Evolutionary conservation across 352 stramenopile genomes (phyloP), one percentile per base, ranked within the genome.

Genomic region (Phytopythium vexans): DNA sequence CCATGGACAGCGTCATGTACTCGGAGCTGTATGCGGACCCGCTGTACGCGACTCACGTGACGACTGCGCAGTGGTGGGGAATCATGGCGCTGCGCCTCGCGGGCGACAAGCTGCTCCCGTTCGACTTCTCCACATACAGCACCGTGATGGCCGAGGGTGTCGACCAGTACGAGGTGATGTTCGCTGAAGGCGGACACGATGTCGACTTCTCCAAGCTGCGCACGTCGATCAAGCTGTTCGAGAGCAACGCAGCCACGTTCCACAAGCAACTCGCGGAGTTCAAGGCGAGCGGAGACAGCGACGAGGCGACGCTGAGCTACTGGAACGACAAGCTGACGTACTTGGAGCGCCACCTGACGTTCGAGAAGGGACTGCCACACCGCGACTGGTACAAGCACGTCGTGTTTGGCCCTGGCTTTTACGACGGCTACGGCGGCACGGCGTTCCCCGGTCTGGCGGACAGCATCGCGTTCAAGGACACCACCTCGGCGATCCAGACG

Each of bases 1-100:
- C 86, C 16, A 95, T 92, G 69, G 86, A 95, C 66, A 89, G 68
- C 36, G 83, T 92, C 53, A 69, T 61, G 51, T 96, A 82, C 60
- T 70, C 85, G 33, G 76, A 89, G 38, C 62, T 55, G 12, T 73
- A 72, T 33, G 76, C 62, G 9, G 74, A 89, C 49, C 78, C 81
- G 21, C 51, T 60, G 31, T 91, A 78, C 52, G 39, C 49, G 14
- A 73, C 73, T 8, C 72, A 89, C 43, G 60, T 64, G 9, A 66
- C 72, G 14, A 66, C 70, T 9, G 55, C 69, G 6, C 58, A 66
- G 6, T 77, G 86, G 53, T 86, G 79, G 68, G 74, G 72, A 5
- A 41, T 87, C 11, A 32, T 89, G 41, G 66, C 66, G 5, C 59
- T 89, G 15, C 65, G 71, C 11, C 56, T 91, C 6, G 75, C 81